Conservation (phyloP, 1,139 yeast genomes). For the Hemisphaericaspora xylanilytica region DNA sequence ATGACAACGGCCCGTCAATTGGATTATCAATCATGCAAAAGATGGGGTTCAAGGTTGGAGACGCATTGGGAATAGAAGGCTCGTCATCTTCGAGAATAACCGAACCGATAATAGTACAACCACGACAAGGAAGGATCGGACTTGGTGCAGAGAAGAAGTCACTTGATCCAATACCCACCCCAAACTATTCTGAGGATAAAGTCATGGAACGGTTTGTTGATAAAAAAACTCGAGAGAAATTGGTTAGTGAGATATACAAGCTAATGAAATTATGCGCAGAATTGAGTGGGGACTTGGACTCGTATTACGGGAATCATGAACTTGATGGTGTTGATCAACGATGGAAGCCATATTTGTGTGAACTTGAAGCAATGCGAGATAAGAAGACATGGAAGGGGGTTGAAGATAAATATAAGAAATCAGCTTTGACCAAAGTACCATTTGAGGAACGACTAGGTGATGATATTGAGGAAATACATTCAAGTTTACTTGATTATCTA, state of each 20-base stretch:
- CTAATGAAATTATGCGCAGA: slow-evolving; percentile 27
- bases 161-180: not conserved
- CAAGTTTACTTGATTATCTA: slow-evolving; percentile 18
- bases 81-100: slow-evolving; percentile 17
- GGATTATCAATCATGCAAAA: slow-evolving; percentile 53
- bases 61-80: slow-evolving; percentile 33
- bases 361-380: slow-evolving; percentile 2
- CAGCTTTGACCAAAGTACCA: not conserved
- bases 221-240: not conserved
- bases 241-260: slow-evolving; percentile 9
- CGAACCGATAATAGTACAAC: slow-evolving; percentile 18
- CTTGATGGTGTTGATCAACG: slow-evolving; percentile 18
- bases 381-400: slow-evolving; percentile 1
- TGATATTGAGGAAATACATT: slow-evolving; percentile 4
- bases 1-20: slow-evolving; percentile 22
- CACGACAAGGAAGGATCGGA: slow-evolving; percentile 12
- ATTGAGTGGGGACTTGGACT: slow-evolving; percentile 26
- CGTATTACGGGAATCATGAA: slow-evolving; percentile 8
- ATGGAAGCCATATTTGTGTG: slow-evolving; percentile 24
- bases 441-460: slow-evolving; percentile 4
- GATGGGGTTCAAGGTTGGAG: slow-evolving; percentile 55
- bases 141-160: slow-evolving; percentile 8
- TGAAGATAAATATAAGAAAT: slow-evolving; percentile 1
- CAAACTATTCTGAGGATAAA: slow-evolving; percentile 2
- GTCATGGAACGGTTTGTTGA: not conserved